A percentile compares a stretch with the other conserved stretches of the same genome.
Conservation (phyloP, 1,284 basidiomycete species). For the Puccinia brachypodii region DNA sequence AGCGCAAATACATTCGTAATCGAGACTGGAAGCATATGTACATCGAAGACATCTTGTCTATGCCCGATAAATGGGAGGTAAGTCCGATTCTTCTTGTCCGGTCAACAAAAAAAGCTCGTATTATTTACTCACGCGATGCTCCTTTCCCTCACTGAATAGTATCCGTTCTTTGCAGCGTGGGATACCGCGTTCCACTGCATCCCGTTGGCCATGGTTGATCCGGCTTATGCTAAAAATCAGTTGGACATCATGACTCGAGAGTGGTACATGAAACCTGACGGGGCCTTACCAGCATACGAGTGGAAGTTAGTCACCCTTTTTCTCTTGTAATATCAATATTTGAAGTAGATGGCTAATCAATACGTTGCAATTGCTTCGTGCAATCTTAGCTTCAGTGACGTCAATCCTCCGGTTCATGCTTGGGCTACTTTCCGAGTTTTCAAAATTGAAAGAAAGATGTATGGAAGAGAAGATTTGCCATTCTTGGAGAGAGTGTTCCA, state of each 20-base stretch:
- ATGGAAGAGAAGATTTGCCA: slow-evolving; percentile 81
- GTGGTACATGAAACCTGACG: slow-evolving; percentile 98
- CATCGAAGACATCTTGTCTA: slow-evolving; percentile 90
- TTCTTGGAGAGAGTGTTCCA: slow-evolving; percentile 99
- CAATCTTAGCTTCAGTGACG: slow-evolving; percentile 53
- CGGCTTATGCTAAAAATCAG: slow-evolving; percentile 94
- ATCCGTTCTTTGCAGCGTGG: slow-evolving; percentile 62
- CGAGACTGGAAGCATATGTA: slow-evolving; percentile 93
- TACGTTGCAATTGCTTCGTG: not conserved
- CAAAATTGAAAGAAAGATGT: slow-evolving; percentile 95
- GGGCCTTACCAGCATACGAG: slow-evolving; percentile 95
- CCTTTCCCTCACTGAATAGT: slow-evolving; percentile 15
- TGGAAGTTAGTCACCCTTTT: slow-evolving; percentile 77
- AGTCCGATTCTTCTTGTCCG: slow-evolving; percentile 62
- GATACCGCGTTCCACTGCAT: slow-evolving; percentile 99
- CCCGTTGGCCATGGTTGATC: slow-evolving; percentile 91
- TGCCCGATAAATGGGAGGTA: slow-evolving; percentile 99
- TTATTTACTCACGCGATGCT: not conserved
- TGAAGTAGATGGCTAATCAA: slow-evolving; percentile 53
- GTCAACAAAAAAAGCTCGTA: not conserved
- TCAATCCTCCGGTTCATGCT: slow-evolving; percentile 59
- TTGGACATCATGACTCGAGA: slow-evolving; percentile 92
- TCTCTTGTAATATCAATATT: not conserved
- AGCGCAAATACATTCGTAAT: slow-evolving; percentile 82
- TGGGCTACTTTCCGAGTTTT: slow-evolving; percentile 93